Base-by-base conservation (phyloP, 768 basidiomycete genomes). In the Hygrophoropsis aurantiaca region DNA sequence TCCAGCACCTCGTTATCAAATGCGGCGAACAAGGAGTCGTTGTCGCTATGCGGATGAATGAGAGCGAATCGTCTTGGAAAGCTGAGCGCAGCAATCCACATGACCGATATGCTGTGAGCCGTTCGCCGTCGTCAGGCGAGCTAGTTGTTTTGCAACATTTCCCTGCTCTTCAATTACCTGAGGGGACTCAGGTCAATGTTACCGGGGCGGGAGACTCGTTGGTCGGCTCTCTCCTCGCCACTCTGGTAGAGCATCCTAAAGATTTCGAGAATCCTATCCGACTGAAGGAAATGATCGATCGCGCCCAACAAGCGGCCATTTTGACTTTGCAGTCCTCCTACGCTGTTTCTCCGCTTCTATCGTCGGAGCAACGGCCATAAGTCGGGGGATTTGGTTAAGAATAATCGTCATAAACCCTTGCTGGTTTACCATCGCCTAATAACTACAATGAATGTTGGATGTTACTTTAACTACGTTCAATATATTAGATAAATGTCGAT, bases 151-250 rank as follows among this genome's bases (percentile, higher is more conserved):
- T 94, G 24, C 81, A 83, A 34, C 87, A 94, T 60, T 92, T 87
- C 62, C 80, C 89, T 10, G 74, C 90, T 7, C 55, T 77, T 15
- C 59, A 65, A 1, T 51, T 71, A 13, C 66, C 78, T 9, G 58
- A 50, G 3, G 60, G 62, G 13, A 57, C 62, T 20, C 56, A 72
- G 9, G 67, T 85, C 18, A 94, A 85, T 54, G 90, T 91, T 8
- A 97, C 94, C 0, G 95, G 95, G 1, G 94, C 90, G 1, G 94
- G 94, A 0, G 94, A 97, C 67, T 85, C 90, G 3, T 78, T 97
- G 20, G 93, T 90, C 1, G 94, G 94, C 5, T 81, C 86, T 1
- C 59, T 97, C 24, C 65, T 94, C n/a, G 86, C 91, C 5, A 70
- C 72, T 8, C 65, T 93, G n/a, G 67, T 72, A 11, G 63, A 72